Base-by-base conservation (phyloP, 257 asterid genomes). In the Scutellaria baicalensis region DNA sequence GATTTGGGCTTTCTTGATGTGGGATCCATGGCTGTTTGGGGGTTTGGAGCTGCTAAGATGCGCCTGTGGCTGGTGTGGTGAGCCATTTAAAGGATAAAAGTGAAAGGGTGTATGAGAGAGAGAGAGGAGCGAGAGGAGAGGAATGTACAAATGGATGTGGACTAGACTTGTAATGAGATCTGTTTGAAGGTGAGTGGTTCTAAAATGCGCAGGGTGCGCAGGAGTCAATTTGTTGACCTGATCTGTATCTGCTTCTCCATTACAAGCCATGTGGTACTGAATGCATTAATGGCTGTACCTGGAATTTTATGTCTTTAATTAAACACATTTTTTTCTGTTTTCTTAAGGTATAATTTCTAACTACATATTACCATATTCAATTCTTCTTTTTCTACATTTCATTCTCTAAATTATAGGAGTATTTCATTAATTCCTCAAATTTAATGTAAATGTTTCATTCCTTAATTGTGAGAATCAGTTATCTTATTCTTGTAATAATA, bases 11-110 rank as follows among this genome's bases (percentile, higher is more conserved):
- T 82, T 72, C 80, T 76, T 70, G 36, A 77, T 18, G 86, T 75
- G 88, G 89, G 94, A 82, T 84, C 90, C 92, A 86, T 86, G 74
- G 83, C 42, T 9, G 78, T 66, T 68, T 45, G 43, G 14, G 81
- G 67, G 75, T 62, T 66, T 39, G 72, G 66, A 39, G 80, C 56
- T 77, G 92, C 87, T 81, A 79, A 48, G 74, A 21, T 79, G 80
- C 83, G 81, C 86, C 83, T 55, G 55, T 59, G 69, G 74, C 60
- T 64, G 77, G 73, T 59, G 65, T 55, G 52, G 66, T 72, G 75
- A 27, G 62, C 80, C 75, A 76, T 76, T 62, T 49, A 14, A 59
- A 48, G 61, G 77, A 70, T 64, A 56, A 68, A 68, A 59, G 17
- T 31, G 48, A 38, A 56, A 16, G 39, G 21, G 40, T 42, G 75